Evolutionary conservation across 495 filamentous ascomycete species (phyloP).

Genomic region (Aspergillus carlsbadensis): DNA sequence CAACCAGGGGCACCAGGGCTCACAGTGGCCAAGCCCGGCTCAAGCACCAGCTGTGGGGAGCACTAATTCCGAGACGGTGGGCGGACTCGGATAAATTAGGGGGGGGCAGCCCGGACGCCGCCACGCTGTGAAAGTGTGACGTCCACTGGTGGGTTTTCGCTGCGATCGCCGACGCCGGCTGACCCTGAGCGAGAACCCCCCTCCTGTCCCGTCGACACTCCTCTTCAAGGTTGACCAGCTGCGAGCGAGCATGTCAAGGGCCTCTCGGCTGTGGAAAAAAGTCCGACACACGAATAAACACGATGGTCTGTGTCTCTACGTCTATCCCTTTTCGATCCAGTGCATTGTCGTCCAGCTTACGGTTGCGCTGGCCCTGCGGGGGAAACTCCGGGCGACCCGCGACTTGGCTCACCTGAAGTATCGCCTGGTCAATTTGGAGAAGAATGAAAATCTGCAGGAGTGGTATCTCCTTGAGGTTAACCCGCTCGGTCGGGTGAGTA

Average conservation of each 20-base stretch:
- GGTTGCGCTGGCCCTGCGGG: slow-evolving; percentile 8
- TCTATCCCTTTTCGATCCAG: slow-evolving; percentile 14
- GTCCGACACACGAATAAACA: background rate
- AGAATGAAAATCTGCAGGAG: slow-evolving; percentile 13
- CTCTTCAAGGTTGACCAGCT: no score
- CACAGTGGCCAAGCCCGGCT: no score
- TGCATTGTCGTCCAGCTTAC: slow-evolving; percentile 14
- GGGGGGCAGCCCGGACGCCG: no score
- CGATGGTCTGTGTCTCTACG: slow-evolving; percentile 8
- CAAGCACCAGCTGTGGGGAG: background rate
- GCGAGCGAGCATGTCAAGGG: background rate
- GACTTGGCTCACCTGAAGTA: slow-evolving; percentile 8
- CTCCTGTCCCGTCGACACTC: no score
- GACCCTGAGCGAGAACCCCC: no score
- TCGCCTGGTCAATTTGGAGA: slow-evolving; percentile 11
- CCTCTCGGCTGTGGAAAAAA: slow-evolving; percentile 1
- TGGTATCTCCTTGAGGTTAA: slow-evolving; percentile 12
- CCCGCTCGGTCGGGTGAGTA: slow-evolving; percentile 9
- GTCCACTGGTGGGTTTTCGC: no score
- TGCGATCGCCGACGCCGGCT: no score
- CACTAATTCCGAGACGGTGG: slow-evolving; percentile 1
- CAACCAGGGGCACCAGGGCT: no score
- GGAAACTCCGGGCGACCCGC: slow-evolving; percentile 6
- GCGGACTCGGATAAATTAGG: background rate
- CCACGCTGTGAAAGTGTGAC: no score